Conservation (phyloP, 371 early-diverging fungal genomes). For the Mucor racemosus region DNA sequence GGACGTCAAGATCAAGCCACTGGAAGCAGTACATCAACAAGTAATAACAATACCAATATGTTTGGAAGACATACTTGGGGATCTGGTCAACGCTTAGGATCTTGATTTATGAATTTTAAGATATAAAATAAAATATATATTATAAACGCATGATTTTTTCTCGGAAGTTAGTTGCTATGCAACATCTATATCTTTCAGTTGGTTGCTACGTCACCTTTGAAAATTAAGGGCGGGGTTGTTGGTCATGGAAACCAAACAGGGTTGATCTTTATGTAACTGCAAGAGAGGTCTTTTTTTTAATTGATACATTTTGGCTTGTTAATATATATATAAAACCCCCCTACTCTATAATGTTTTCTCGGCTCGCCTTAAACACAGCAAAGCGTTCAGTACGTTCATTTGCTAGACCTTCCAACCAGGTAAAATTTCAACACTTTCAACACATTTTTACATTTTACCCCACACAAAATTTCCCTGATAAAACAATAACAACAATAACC, state of each 20-base stretch:
- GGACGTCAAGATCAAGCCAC: conserved; percentile 13
- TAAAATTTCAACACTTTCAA: conserved; percentile 15
- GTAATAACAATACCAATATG: conserved; percentile 7
- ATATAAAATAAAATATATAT: neutral
- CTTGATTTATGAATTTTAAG: conserved; percentile 8
- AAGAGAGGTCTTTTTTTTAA: conserved; percentile 13
- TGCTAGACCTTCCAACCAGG: conserved; percentile 47
- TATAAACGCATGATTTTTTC: neutral
- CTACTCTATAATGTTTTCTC: conserved; percentile 56
- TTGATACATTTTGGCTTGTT: conserved; percentile 14
- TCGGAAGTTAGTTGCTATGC: no score
- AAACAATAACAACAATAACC: neutral
- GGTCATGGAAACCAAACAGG: conserved; percentile 5
- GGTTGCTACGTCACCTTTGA: conserved; percentile 12
- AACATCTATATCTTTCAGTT: neutral
- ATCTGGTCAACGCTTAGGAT: conserved; percentile 49
- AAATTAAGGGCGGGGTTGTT: conserved; percentile 13
- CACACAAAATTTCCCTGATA: neutral
- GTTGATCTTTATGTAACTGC: conserved; percentile 8
- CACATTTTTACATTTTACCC: neutral
- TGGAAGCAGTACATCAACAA: neutral
- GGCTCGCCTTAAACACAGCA: conserved; percentile 50
- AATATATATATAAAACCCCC: conserved; percentile 20
- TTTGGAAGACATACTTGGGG: conserved; percentile 55
- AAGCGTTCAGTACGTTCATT: conserved; percentile 53